phyloP scores from a whole-genome alignment of 352 stramenopile species.

The Phytophthora cryptogea region DNA sequence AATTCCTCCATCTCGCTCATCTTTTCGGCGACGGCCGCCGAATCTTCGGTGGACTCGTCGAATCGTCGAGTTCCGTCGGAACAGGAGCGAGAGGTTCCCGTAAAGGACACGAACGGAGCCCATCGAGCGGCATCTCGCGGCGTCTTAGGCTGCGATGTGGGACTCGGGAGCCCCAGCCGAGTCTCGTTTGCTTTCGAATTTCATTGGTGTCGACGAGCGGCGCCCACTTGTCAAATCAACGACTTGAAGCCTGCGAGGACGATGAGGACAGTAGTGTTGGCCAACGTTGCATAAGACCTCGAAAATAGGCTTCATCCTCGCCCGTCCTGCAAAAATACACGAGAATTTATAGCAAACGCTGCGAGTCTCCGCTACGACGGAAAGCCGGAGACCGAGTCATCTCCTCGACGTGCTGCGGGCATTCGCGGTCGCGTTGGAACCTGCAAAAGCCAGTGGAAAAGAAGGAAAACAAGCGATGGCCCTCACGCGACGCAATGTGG shows the following conservation, averaged over 20 bases:
- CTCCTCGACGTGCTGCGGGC: neutral
- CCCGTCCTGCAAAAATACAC: constrained; percentile 13
- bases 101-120: constrained; percentile 16
- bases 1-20: constrained; percentile 12
- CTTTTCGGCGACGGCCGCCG: constrained; percentile 5
- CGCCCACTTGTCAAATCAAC: constrained; percentile 13
- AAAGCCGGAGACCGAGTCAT: constrained; percentile 5
- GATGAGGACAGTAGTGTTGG: neutral
- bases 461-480: constrained; percentile 32
- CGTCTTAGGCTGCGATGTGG: constrained; percentile 30
- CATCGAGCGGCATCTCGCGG: constrained; percentile 8
- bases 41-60: neutral
- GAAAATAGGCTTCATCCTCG: constrained; percentile 7
- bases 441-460: constrained; percentile 17
- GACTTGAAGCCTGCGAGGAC: neutral
- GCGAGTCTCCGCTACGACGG: neutral
- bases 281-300: constrained; percentile 15
- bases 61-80: constrained; percentile 10
- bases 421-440: constrained; percentile 4
- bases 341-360: constrained; percentile 8
- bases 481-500: constrained; percentile 53
- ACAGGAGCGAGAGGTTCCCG: constrained; percentile 7
- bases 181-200: constrained; percentile 23
- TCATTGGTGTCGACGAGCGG: constrained; percentile 33
- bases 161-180: constrained; percentile 6